These are phyloP conservation scores for Xylariomycetidae sp. DNA, from an alignment of 2,329 filamentous ascomycete genomes.

Conservation along the genomic window DNA sequence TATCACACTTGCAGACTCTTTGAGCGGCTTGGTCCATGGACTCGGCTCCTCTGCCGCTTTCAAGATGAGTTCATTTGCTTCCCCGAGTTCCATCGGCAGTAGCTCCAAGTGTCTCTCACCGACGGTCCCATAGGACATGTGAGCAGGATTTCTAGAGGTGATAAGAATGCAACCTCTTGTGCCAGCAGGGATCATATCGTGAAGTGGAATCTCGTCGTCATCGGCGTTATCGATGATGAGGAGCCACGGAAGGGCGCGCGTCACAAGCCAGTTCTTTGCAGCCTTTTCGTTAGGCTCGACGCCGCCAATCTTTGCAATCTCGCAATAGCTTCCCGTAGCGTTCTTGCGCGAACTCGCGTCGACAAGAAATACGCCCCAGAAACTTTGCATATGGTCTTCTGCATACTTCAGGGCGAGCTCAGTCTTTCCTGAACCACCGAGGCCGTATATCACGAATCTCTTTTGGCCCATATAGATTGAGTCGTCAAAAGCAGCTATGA, in stretches of 20 bases:
- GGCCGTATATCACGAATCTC: conserved; percentile 19
- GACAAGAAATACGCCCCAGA: conserved; percentile 25
- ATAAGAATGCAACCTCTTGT: conserved; percentile 30
- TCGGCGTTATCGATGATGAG: conserved; percentile 40
- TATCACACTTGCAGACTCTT: conserved; percentile 4
- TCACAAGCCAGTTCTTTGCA: conserved; percentile 20
- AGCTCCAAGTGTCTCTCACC: conserved; percentile 16
- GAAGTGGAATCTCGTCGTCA: conserved; percentile 23
- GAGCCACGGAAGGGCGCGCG: conserved; percentile 23
- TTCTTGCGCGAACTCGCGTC: conserved; percentile 8
- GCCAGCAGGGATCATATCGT: conserved; percentile 26
- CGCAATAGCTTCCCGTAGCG: conserved; percentile 9
- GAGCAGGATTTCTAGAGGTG: conserved; percentile 31
- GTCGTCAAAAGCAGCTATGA: conserved; percentile 2
- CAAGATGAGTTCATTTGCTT: conserved; percentile 25
- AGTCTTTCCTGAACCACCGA: conserved; percentile 26
- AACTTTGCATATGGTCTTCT: conserved; percentile 15
- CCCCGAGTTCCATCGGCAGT: conserved; percentile 18
- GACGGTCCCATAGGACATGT: conserved; percentile 22
- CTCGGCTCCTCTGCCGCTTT: conserved; percentile 13
- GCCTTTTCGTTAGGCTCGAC: conserved; percentile 13
- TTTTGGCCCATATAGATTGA: conserved; percentile 7
- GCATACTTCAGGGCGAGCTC: conserved; percentile 23
- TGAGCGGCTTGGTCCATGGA: conserved; percentile 1
- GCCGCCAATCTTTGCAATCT: conserved; percentile 13